These are phyloP conservation scores for Zygotorulaspora chibaensis DNA, from an alignment of 805 yeast genomes.

Conservation along the genomic window DNA sequence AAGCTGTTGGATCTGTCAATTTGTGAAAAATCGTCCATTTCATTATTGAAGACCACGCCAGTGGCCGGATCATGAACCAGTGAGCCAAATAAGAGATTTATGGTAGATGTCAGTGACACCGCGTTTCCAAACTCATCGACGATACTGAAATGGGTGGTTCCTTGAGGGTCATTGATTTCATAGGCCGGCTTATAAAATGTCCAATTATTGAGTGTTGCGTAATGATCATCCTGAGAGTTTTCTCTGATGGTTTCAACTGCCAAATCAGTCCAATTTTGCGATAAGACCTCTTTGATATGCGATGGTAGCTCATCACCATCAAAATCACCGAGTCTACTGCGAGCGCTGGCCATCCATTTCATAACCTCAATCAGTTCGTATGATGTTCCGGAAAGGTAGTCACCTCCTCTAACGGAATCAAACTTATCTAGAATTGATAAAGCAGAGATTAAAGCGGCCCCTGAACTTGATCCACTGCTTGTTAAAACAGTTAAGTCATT, in stretches of 20 bases:
- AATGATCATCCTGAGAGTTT: conserved; percentile 12
- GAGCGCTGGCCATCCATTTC: conserved; percentile 90
- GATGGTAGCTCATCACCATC: conserved; percentile 28
- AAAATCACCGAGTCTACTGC: conserved; percentile 82
- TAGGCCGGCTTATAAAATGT: conserved; percentile 72
- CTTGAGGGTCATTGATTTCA: conserved; percentile 75
- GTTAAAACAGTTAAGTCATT: conserved; percentile 48
- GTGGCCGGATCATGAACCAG: conserved; percentile 74
- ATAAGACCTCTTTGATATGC: conserved; percentile 44
- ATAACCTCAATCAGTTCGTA: conserved; percentile 78
- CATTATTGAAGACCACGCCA: conserved; percentile 79
- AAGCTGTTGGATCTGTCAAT: conserved; percentile 71
- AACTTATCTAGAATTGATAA: conserved; percentile 56
- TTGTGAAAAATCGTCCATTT: conserved; percentile 91
- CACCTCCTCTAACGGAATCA: conserved; percentile 41
- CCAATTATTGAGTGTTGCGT: conserved; percentile 59
- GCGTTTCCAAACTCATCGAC: conserved; percentile 74
- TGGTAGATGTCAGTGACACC: conserved; percentile 82
- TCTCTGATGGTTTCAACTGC: conserved; percentile 52
- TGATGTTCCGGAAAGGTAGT: conserved; percentile 45
- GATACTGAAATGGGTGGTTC: conserved; percentile 83
- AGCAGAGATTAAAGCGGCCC: conserved; percentile 76
- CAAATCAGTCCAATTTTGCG: conserved; percentile 53
- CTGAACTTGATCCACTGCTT: conserved; percentile 73
- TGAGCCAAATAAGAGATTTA: conserved; percentile 80